Evolutionary conservation across 2,329 filamentous ascomycete species (phyloP).

Genomic region (Diaporthe aspalathi): DNA sequence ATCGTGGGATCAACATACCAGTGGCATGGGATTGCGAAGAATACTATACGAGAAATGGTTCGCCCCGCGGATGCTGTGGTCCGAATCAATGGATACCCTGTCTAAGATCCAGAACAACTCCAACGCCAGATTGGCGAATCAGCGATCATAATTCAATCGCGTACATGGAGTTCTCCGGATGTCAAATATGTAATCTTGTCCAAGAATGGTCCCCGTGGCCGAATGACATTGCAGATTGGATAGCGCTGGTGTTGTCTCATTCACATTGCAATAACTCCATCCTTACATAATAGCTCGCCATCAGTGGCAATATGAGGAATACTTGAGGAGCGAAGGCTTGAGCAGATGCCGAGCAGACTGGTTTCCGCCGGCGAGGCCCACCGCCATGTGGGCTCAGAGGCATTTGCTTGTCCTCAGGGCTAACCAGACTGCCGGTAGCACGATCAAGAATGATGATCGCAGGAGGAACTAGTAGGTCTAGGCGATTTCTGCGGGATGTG

Average conservation of each 20-base stretch:
- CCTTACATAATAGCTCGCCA: constrained; percentile 11
- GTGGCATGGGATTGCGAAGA: background rate
- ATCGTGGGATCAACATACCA: background rate
- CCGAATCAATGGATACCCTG: background rate
- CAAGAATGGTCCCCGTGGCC: background rate
- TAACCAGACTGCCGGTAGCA: background rate
- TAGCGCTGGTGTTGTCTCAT: background rate
- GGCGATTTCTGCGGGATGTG: background rate
- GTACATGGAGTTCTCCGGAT: background rate
- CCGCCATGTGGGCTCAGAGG: background rate
- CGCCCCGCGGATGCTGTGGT: background rate
- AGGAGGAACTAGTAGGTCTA: background rate
- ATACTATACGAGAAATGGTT: background rate
- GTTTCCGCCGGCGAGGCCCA: background rate
- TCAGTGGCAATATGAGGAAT: background rate
- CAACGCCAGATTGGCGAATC: background rate
- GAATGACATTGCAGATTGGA: background rate
- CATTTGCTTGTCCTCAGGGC: background rate
- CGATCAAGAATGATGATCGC: no score
- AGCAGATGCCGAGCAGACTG: background rate
- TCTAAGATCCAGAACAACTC: constrained; percentile 6
- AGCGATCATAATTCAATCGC: background rate
- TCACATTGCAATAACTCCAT: constrained; percentile 4
- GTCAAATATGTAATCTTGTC: background rate
- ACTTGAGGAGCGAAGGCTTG: background rate